Conservation (phyloP, 2,329 filamentous ascomycete genomes). For the Trichoderma koningii region DNA sequence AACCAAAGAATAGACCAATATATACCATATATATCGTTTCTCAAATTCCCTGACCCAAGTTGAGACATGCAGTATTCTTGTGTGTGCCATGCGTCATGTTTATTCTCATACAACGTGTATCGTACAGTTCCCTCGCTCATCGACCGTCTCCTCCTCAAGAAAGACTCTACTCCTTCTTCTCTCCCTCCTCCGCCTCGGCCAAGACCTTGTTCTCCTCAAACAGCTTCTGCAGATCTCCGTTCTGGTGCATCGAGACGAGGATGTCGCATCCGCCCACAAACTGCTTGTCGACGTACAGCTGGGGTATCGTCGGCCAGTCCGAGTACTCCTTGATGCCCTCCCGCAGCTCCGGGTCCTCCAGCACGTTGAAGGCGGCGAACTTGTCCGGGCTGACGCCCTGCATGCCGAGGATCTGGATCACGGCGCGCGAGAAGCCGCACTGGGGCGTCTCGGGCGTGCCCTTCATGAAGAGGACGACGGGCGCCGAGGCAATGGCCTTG, state of each 20-base stretch:
- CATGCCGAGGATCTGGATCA: slow-evolving; percentile 89
- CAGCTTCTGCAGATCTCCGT: slow-evolving; percentile 87
- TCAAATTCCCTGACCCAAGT: background rate
- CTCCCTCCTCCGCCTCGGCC: slow-evolving; percentile 55
- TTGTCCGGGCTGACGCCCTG: slow-evolving; percentile 94
- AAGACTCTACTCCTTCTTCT: slow-evolving; percentile 39
- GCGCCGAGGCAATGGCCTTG: slow-evolving; percentile 81
- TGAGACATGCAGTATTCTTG: background rate
- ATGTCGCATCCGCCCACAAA: slow-evolving; percentile 99
- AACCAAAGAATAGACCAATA: background rate
- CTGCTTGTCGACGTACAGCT: slow-evolving; percentile 92
- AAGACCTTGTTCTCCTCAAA: slow-evolving; percentile 92
- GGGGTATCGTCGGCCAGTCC: slow-evolving; percentile 98
- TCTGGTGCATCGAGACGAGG: slow-evolving; percentile 94
- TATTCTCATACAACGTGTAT: slow-evolving; percentile 19
- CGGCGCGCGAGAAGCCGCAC: slow-evolving; percentile 94
- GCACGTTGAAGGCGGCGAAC: slow-evolving; percentile 97
- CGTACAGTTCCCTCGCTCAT: slow-evolving; percentile 13
- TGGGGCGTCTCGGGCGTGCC: slow-evolving; percentile 94
- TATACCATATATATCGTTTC: background rate
- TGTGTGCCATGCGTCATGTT: slow-evolving; percentile 1
- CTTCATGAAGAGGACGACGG: slow-evolving; percentile 99
- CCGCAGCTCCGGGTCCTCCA: slow-evolving; percentile 87
- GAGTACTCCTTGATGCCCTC: slow-evolving; percentile 98
- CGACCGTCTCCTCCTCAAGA: background rate